Conservation (phyloP, 208 protist genomes). For the Novymonas esmeraldas region DNA sequence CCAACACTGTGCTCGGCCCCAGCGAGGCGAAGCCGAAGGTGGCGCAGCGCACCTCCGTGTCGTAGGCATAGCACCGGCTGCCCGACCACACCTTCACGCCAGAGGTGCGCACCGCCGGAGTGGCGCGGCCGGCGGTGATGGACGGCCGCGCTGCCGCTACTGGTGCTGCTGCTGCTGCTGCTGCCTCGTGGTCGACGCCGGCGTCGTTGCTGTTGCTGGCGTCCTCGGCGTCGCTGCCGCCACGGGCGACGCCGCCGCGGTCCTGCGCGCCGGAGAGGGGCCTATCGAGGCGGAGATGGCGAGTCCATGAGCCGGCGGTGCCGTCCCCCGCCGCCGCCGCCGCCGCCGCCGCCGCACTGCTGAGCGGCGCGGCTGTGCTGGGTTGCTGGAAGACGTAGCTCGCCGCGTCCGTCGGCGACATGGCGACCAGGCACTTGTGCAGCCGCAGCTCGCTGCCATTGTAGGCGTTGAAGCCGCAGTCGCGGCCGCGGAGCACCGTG, state of each 20-base stretch:
- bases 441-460: slow-evolving; percentile 38
- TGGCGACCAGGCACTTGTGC: slow-evolving; percentile 50
- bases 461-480: slow-evolving; percentile 73
- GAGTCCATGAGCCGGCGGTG: neutral
- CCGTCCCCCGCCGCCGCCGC: neutral
- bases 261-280: neutral
- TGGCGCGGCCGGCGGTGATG: neutral
- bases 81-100: slow-evolving; percentile 77
- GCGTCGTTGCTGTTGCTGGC: neutral
- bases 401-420: slow-evolving; percentile 24
- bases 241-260: neutral
- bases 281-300: slow-evolving; percentile 4
- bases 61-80: slow-evolving; percentile 45
- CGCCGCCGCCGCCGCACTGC: neutral
- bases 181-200: neutral
- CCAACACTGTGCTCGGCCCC: slow-evolving; percentile 53
- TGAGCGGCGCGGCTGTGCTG: neutral
- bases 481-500: slow-evolving; percentile 42
- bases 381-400: slow-evolving; percentile 20
- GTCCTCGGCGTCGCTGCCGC: slow-evolving; percentile 1
- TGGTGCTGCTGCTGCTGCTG: neutral
- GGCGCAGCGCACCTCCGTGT: slow-evolving; percentile 56
- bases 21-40: slow-evolving; percentile 75
- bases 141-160: neutral
- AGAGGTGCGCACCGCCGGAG: slow-evolving; percentile 27